phyloP scores from a whole-genome alignment of 441 rosid genomes.

The Gossypium davidsonii region DNA sequence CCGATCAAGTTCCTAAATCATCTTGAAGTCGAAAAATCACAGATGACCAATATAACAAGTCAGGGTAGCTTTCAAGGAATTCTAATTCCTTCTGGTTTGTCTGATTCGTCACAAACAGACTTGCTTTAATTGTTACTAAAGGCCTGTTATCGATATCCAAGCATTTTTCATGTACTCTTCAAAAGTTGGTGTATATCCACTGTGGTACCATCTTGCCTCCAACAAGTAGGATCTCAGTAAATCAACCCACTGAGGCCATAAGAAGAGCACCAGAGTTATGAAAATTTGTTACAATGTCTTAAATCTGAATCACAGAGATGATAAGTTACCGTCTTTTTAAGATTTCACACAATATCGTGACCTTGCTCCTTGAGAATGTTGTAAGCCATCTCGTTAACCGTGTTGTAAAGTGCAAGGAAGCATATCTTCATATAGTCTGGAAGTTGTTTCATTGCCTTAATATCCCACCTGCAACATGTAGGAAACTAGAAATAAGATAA shows the following conservation, averaged over 20 bases:
- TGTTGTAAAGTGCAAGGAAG: conserved; percentile 5
- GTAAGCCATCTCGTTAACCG: background rate
- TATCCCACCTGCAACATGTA: background rate
- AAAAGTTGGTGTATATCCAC: conserved; percentile 30
- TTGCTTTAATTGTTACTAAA: conserved; percentile 19
- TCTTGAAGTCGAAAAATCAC: conserved; percentile 38
- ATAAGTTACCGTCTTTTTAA: background rate
- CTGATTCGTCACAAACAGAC: conserved; percentile 16
- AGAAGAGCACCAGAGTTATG: background rate
- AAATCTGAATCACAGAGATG: background rate
- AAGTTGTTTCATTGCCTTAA: background rate
- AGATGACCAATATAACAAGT: conserved; percentile 27
- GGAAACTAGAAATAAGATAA: background rate
- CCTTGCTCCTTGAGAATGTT: background rate
- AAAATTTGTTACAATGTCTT: background rate
- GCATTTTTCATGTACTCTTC: conserved; percentile 34
- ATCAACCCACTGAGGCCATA: conserved; percentile 30
- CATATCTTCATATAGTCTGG: background rate
- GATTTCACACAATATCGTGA: background rate
- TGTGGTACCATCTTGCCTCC: conserved; percentile 36
- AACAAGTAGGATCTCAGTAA: conserved; percentile 31
- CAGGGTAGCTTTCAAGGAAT: conserved; percentile 18
- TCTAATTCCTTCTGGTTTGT: conserved; percentile 6
- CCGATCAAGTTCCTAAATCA: conserved; percentile 39
- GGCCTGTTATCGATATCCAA: conserved; percentile 33